Percentiles rank a stretch among this genome's conserved stretches.
Conservation (phyloP, 345 rosid genomes). For the thale cress (Arabidopsis thaliana) region DNA sequence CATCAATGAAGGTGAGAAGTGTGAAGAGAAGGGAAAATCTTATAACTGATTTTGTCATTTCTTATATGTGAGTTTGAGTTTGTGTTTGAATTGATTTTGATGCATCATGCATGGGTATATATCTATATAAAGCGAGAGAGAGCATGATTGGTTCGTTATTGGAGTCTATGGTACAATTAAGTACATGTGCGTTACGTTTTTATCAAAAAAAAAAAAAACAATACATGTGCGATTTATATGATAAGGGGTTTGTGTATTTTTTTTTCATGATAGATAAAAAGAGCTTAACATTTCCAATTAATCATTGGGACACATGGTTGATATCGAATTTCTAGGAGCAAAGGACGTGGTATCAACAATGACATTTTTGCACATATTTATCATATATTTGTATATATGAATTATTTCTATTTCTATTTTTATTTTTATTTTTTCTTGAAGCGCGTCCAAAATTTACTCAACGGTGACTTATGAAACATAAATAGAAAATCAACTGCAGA, state of each 20-base stretch:
- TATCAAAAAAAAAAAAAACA: no score
- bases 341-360: constrained; percentile 21
- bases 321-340: constrained; percentile 21
- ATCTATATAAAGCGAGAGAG: constrained; percentile 1
- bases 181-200: constrained; percentile 27
- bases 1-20: constrained; percentile 4
- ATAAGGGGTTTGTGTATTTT: not conserved
- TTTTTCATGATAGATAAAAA: constrained; percentile 10
- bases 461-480: no score
- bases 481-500: no score
- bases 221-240: constrained; percentile 35
- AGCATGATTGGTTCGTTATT: not conserved
- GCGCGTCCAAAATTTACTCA: no score
- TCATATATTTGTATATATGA: no score
- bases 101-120: constrained; percentile 21
- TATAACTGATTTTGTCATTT: constrained; percentile 29
- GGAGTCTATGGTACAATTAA: constrained; percentile 31
- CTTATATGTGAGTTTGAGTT: constrained; percentile 22
- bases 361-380: not conserved
- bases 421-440: no score
- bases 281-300: constrained; percentile 40
- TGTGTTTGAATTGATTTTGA: constrained; percentile 17
- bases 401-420: no score
- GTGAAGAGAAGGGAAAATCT: constrained; percentile 25
- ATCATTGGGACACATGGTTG: constrained; percentile 36